Conservation (phyloP, 345 rosid genomes). For the Arabis alpina region DNA sequence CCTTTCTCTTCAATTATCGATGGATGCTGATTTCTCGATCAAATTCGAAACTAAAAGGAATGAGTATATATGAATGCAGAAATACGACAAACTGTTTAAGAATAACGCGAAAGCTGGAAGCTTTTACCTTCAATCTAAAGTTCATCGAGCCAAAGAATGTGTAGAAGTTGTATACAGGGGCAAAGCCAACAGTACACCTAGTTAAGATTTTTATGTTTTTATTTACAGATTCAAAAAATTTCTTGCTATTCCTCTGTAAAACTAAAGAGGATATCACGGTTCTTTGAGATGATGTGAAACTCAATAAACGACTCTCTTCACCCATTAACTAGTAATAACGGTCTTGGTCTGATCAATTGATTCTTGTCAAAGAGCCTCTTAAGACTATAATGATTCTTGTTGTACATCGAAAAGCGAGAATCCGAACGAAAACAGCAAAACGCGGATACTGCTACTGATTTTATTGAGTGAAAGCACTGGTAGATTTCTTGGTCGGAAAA, state of each 20-base stretch:
- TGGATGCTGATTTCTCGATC: background rate
- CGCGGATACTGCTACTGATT: too few species aligned
- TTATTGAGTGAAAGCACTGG: too few species aligned
- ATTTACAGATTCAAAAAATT: background rate
- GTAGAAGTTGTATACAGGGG: constrained; percentile 57
- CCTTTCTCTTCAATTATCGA: background rate
- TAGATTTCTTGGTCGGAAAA: too few species aligned
- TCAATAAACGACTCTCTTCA: constrained; percentile 16
- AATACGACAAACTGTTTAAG: constrained; percentile 75
- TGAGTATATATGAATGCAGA: constrained; percentile 56
- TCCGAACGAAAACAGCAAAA: too few species aligned
- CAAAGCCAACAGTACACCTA: constrained; percentile 55
- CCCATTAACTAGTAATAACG: constrained; percentile 21
- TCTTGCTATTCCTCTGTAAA: constrained; percentile 33
- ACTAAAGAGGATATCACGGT: constrained; percentile 21
- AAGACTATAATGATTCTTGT: too few species aligned
- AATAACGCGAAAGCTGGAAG: constrained; percentile 79
- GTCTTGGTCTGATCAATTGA: constrained; percentile 16
- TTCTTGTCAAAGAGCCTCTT: constrained; percentile 11
- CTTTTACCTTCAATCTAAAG: constrained; percentile 96
- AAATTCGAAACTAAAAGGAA: constrained; percentile 16
- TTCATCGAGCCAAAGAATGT: constrained; percentile 90
- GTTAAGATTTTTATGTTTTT: constrained; percentile 36
- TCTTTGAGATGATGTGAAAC: constrained; percentile 32
- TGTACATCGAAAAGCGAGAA: too few species aligned